These are phyloP conservation scores for Moesziomyces sp. DNA, from an alignment of 1,284 basidiomycete genomes.

Conservation along the genomic window DNA sequence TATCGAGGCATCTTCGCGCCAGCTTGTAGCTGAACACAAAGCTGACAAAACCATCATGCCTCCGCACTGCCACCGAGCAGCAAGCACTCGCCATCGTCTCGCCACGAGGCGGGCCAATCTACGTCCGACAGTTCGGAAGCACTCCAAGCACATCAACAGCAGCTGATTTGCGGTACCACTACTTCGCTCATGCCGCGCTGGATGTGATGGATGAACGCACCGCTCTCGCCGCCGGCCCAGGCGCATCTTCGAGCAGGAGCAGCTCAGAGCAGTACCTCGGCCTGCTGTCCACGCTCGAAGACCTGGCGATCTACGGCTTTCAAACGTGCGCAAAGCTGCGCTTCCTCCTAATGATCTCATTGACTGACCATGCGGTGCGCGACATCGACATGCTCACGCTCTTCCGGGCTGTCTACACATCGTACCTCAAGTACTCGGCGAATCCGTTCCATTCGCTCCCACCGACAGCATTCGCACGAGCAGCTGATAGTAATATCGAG, in stretches of 20 bases:
- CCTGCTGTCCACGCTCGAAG: conserved; percentile 67
- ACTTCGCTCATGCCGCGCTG: conserved; percentile 65
- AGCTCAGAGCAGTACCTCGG: conserved; percentile 67
- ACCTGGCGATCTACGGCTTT: conserved; percentile 68
- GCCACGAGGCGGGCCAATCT: conserved; percentile 44
- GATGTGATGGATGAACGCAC: conserved; percentile 68
- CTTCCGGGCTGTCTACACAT: conserved; percentile 67
- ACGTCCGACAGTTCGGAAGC: conserved; percentile 41
- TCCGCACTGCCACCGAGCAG: conserved; percentile 1
- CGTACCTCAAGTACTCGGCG: conserved; percentile 65
- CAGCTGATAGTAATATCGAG: not conserved
- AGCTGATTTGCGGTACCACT: conserved; percentile 60
- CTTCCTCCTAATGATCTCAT: conserved; percentile 63
- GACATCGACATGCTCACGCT: conserved; percentile 68
- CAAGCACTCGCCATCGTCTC: conserved; percentile 53
- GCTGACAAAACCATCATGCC: not conserved
- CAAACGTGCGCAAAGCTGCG: conserved; percentile 66
- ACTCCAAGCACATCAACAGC: conserved; percentile 6
- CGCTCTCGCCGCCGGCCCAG: conserved; percentile 1
- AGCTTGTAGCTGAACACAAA: not conserved
- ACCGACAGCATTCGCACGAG: conserved; percentile 15
- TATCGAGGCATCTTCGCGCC: not conserved
- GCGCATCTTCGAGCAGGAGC: conserved; percentile 25
- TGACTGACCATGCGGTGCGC: conserved; percentile 65
- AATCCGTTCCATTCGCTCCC: conserved; percentile 64